These are phyloP conservation scores for Mrakia hoshinonis DNA, from an alignment of 768 basidiomycete genomes.

Conservation along the genomic window DNA sequence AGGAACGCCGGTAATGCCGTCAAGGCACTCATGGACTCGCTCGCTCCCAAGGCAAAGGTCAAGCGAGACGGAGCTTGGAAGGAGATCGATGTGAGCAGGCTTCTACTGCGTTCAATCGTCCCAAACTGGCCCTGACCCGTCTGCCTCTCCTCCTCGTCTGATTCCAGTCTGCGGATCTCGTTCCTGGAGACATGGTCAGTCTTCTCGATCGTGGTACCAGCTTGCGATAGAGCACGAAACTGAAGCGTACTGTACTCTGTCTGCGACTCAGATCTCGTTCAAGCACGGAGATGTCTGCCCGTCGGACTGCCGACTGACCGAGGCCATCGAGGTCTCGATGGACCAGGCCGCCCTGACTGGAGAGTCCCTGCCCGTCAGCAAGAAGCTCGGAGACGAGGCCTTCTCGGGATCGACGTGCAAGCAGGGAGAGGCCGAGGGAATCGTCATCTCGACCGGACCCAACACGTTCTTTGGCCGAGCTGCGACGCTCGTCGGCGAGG, in stretches of 20 bases:
- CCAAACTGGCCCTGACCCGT: background rate
- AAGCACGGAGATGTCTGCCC: conserved; percentile 99
- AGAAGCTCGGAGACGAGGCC: conserved; percentile 91
- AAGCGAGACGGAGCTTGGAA: conserved; percentile 74
- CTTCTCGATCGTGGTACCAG: background rate
- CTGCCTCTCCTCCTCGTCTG: background rate
- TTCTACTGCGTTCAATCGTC: background rate
- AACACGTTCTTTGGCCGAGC: conserved; percentile 98
- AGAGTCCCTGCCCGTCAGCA: conserved; percentile 85
- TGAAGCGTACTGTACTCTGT: background rate
- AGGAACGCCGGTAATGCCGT: conserved; percentile 95
- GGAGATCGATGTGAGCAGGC: conserved; percentile 60
- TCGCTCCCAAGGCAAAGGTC: conserved; percentile 93
- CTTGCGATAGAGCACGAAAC: background rate
- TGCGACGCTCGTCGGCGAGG: conserved; percentile 94
- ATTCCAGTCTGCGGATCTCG: conserved; percentile 58
- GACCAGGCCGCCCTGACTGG: conserved; percentile 97
- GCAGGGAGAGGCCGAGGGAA: conserved; percentile 97
- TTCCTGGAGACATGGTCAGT: conserved; percentile 76
- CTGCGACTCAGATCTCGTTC: conserved; percentile 55
- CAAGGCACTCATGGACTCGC: conserved; percentile 98
- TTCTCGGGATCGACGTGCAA: conserved; percentile 99
- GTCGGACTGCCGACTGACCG: conserved; percentile 92
- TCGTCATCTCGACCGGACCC: conserved; percentile 94
- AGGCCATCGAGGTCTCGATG: conserved; percentile 94